Conservation (phyloP, 805 yeast genomes). For the Tetrapisispora pingtungensis region DNA sequence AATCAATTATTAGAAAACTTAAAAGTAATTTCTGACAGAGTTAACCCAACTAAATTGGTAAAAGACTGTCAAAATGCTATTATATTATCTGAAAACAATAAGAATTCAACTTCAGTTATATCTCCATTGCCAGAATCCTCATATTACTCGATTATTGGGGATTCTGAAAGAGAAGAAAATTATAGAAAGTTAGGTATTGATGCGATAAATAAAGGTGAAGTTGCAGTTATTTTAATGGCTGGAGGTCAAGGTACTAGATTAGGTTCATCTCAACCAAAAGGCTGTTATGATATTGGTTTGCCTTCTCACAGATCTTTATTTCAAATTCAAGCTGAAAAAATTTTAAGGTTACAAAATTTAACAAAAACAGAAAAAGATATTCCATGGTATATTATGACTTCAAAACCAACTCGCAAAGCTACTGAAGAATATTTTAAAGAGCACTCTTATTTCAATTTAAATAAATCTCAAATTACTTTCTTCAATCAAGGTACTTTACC, state of each 20-base stretch:
- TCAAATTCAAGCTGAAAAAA: constrained; percentile 87
- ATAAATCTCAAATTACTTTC: constrained; percentile 49
- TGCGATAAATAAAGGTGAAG: constrained; percentile 61
- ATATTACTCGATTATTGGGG: constrained; percentile 37
- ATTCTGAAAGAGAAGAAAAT: constrained; percentile 24
- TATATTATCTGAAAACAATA: constrained; percentile 24
- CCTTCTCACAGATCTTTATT: constrained; percentile 80
- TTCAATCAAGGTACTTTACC: constrained; percentile 96
- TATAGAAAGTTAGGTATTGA: constrained; percentile 52
- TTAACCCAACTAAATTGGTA: constrained; percentile 28
- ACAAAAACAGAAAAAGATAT: constrained; percentile 27
- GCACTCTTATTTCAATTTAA: constrained; percentile 64
- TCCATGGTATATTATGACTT: constrained; percentile 93
- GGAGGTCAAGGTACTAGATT: constrained; percentile 98
- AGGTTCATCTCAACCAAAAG: constrained; percentile 87
- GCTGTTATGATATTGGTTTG: constrained; percentile 79
- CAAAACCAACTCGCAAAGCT: constrained; percentile 67
- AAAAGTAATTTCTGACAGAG: constrained; percentile 10
- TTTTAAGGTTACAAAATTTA: constrained; percentile 46
- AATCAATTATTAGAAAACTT: constrained; percentile 29
- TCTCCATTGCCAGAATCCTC: constrained; percentile 48
- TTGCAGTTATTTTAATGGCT: constrained; percentile 87
- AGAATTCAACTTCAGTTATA: constrained; percentile 21
- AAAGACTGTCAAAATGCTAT: constrained; percentile 35
- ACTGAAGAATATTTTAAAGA: constrained; percentile 63